Evolutionary conservation across 352 stramenopile genomes (phyloP), one percentile per base, ranked within the genome.

Genomic region (Phytophthora meadii): DNA sequence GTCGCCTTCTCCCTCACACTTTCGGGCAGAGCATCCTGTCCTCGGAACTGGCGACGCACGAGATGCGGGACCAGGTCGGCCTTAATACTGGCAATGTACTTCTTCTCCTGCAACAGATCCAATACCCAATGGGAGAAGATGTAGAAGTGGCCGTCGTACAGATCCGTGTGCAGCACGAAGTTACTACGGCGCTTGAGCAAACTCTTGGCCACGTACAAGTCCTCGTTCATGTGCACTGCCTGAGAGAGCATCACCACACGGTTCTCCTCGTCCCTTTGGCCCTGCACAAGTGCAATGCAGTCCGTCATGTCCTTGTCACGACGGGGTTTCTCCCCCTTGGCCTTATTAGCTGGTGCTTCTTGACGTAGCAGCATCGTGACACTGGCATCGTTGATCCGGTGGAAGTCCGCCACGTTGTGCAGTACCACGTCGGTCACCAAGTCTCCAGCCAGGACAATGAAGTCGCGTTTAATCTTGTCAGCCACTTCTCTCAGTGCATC

Each of bases 71-170:
- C 80, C 3, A 95, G 61, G 41, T 95, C 87, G 37, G 82, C 78
- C 65, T 95, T 93, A 68, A 95, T 92, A 61, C 83, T 95, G 24
- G 78, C 76, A 55, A 95, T 91, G 72, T 91, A 86, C 68, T 92
- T 90, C 68, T 93, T 95, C 68, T 92, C 84, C 37, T 84, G 65
- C 56, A 94, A 51, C 37, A 93, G 63, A 28, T 92, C 81, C 8
- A 94, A 57, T 45, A 94, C 84, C 84, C 87, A 93, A 63, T 92
- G 84, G 42, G 87, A 85, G 54, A 94, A 94, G 55, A 94, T 88
- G 79, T 93, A 94, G 41, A 94, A 85, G 62, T 94, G 87, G 39
- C 81, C 72, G 54, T 94, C 87, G 64, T 92, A 93, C 50, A 93
- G 68, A 37, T 94, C 84, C 68, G 84, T 84, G 68, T 90, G 87